Evolutionary conservation across 345 rosid species (phyloP), one percentile per base, ranked within the genome.

Genomic region (Hibiscus syriacus): DNA sequence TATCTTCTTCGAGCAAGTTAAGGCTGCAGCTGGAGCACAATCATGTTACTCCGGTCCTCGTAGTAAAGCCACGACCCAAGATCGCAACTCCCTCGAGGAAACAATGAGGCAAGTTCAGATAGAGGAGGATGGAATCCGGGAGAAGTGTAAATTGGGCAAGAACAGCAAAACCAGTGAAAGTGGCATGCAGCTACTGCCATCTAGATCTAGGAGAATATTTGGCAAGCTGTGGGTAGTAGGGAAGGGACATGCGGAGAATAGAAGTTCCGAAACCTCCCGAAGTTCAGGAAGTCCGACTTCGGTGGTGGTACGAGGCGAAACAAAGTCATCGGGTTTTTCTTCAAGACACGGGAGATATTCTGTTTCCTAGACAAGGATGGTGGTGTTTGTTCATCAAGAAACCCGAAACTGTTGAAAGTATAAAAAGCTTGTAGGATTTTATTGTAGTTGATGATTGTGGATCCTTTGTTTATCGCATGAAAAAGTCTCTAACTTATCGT

Each of bases 241-340:
- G 3, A 92, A 78, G 81, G 83, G 74, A 19, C 80, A 82, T 5
- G 76, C 74, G 34, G 84, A 81, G 74, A 86, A 80, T 70, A 83
- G 76, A 80, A 86, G 96, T 61, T 92, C 92, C 2, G 89, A 87
- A 73, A 90, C 96, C 0, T 92, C 98, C 0, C 91, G 86, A 22
- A 89, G 96, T 78, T 92, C 96, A 0, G 91, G 85, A 58, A 90
- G 96, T 76, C 96, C 98, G 16, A 80, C 85, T 7, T 87, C 87
- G 0, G 32, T 84, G 72, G 85, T 70, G 49, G 49, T 75, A 86
- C 86, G 9, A 87, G 86, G 12, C 1, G 92, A 85, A 48, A 74
- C 73, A 2, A 90, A 87, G 75, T 90, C 97, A 1, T 78, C 86
- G 0, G 89, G 87, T 54, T 86, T 88, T 29, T 85, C 95, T 6